A percentile compares a stretch with the other conserved stretches of the same genome.
Evolutionary conservation across 2,329 filamentous ascomycete genomes (phyloP).

Genomic region (Trichoderma sp.): DNA sequence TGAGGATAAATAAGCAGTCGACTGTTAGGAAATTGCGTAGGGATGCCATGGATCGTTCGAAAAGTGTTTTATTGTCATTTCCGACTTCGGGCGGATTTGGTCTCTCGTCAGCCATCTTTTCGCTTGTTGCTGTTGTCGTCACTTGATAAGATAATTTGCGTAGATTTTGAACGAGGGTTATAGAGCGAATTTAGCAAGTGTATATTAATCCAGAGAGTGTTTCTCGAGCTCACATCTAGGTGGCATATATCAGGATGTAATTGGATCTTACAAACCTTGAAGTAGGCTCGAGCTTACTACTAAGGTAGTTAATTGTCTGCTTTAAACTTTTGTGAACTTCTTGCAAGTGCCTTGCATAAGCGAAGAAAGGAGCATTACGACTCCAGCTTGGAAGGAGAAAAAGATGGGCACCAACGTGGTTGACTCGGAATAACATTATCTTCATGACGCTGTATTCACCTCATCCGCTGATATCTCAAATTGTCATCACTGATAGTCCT

Average conservation of each 20-base stretch:
- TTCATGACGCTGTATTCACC: background rate
- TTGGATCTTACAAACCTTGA: background rate
- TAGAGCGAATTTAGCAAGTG: background rate
- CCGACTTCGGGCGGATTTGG: background rate
- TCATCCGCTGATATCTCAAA: background rate
- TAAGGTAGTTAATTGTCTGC: background rate
- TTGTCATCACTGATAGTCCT: background rate
- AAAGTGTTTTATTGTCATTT: background rate
- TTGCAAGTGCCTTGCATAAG: background rate
- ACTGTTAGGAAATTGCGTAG: background rate
- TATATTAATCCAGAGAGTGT: background rate
- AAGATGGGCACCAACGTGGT: background rate
- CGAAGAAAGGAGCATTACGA: background rate
- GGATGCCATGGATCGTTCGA: background rate
- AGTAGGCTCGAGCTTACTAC: background rate
- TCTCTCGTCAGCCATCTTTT: background rate
- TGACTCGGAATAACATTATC: background rate
- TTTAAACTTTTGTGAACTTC: background rate
- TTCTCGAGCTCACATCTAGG: no score
- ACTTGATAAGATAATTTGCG: background rate
- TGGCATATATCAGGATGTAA: background rate
- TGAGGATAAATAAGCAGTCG: background rate
- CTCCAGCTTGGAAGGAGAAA: background rate
- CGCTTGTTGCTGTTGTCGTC: background rate
- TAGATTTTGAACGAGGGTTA: background rate